phyloP scores from a whole-genome alignment of 169 alveolate species.

The Babesia gibsoni region DNA sequence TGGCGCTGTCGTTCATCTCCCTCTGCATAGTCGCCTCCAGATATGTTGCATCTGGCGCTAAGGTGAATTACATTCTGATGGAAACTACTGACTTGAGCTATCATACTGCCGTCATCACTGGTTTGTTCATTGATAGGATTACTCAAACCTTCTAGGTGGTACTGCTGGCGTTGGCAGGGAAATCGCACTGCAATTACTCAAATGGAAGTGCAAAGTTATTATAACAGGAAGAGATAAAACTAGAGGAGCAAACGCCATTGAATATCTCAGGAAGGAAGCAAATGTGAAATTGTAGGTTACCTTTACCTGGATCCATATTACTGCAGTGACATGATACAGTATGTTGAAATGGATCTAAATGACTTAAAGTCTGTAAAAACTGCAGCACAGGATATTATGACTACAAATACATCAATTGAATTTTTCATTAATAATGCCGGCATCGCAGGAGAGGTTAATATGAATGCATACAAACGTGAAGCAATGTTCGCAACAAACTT shows the following conservation, averaged over 20 bases:
- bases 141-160: conserved; percentile 35
- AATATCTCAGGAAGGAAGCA: conserved; percentile 17
- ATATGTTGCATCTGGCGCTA: background rate
- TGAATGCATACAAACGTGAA: conserved; percentile 29
- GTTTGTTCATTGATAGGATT: background rate
- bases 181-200: conserved; percentile 32
- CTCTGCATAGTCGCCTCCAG: conserved; percentile 21
- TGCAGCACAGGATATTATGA: conserved; percentile 27
- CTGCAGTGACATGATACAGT: conserved; percentile 33
- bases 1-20: background rate
- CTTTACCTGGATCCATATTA: background rate
- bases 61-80: background rate
- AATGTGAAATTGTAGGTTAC: conserved; percentile 21
- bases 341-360: conserved; percentile 57
- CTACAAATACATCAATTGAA: conserved; percentile 20
- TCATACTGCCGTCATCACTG: conserved; percentile 7
- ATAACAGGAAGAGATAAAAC: conserved; percentile 53
- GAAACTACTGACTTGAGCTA: background rate
- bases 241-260: conserved; percentile 58
- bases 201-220: conserved; percentile 58
- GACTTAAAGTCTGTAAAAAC: conserved; percentile 33
- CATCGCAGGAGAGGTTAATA: background rate
- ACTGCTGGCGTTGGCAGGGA: conserved; percentile 50
- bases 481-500: conserved; percentile 44
- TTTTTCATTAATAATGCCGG: conserved; percentile 63